These are phyloP conservation scores for Colletotrichum somersetense DNA, from an alignment of 2,329 filamentous ascomycete genomes.

Conservation along the genomic window DNA sequence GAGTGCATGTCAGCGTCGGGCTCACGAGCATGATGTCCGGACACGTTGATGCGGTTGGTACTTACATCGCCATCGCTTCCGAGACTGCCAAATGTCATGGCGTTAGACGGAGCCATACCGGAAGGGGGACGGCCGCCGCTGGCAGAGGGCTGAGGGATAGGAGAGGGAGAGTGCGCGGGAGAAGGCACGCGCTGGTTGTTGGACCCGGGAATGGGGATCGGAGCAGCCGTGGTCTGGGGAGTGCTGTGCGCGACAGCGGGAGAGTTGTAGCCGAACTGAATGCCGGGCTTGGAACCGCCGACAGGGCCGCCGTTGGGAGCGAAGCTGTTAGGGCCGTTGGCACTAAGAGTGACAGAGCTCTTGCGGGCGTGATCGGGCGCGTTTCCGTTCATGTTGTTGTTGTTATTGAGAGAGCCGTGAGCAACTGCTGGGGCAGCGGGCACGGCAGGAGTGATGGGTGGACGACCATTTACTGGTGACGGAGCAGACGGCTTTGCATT, in stretches of 20 bases:
- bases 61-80: conserved; percentile 85
- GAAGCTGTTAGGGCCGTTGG: conserved; percentile 81
- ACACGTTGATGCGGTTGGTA: conserved; percentile 44
- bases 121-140: conserved; percentile 90
- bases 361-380: conserved; percentile 83
- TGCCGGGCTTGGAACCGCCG: conserved; percentile 71
- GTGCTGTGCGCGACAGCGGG: conserved; percentile 75
- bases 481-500: conserved; percentile 75
- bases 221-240: conserved; percentile 68
- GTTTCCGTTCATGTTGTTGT: conserved; percentile 73
- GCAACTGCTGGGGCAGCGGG: conserved; percentile 73
- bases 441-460: conserved; percentile 76
- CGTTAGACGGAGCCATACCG: conserved; percentile 74
- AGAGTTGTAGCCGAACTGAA: conserved; percentile 88
- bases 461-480: conserved; percentile 88
- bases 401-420: conserved; percentile 66
- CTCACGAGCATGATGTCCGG: not conserved
- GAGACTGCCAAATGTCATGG: conserved; percentile 87
- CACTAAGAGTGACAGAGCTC: conserved; percentile 90
- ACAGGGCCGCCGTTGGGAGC: conserved; percentile 79
- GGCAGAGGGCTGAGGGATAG: conserved; percentile 88
- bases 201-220: conserved; percentile 72
- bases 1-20: conserved; percentile 6
- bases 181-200: conserved; percentile 78
- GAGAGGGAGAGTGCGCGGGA: conserved; percentile 89